phyloP scores from a whole-genome alignment of 2,329 filamentous ascomycete species.

The Aspergillus glaucus region DNA sequence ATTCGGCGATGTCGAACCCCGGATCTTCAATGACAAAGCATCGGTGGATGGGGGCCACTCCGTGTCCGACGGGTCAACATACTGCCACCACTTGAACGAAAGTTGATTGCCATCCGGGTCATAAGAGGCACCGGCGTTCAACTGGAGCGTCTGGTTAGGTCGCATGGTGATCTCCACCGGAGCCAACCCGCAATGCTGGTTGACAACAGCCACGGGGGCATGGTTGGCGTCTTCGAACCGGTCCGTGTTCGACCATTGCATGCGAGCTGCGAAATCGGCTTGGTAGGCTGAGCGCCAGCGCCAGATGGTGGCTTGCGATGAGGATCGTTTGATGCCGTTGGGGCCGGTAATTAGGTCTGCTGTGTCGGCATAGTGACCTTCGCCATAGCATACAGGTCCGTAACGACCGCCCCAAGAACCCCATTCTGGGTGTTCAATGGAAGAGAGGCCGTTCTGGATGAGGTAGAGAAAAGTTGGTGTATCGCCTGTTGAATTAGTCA shows the following conservation, averaged over 20 bases:
- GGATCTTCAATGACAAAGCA: not conserved
- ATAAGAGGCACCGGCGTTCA: conserved; percentile 1
- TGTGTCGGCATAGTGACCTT: conserved; percentile 25
- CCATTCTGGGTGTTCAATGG: conserved; percentile 34
- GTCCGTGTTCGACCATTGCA: conserved; percentile 39
- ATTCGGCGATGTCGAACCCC: not conserved
- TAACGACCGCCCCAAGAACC: conserved; percentile 40
- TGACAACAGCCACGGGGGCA: conserved; percentile 6
- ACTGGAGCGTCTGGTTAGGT: not conserved
- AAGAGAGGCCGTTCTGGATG: conserved; percentile 37
- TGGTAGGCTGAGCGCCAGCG: conserved; percentile 47
- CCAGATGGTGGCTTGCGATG: conserved; percentile 47
- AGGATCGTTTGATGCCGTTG: conserved; percentile 24
- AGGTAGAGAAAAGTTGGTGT: conserved; percentile 37
- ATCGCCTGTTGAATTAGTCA: conserved; percentile 24
- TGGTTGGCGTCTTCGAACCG: conserved; percentile 9
- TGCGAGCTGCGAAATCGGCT: conserved; percentile 44
- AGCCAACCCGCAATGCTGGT: not conserved
- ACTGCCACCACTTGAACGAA: conserved; percentile 6
- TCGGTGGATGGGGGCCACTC: not conserved
- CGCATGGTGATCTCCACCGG: not conserved
- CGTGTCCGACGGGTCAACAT: conserved; percentile 3
- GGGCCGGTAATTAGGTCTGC: conserved; percentile 28
- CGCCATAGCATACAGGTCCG: conserved; percentile 8
- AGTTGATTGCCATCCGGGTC: conserved; percentile 1